Percentiles rank a stretch among this genome's conserved stretches.
These are phyloP conservation scores for Millerozyma acaciae DNA, from an alignment of 805 yeast species.

Conservation along the genomic window DNA sequence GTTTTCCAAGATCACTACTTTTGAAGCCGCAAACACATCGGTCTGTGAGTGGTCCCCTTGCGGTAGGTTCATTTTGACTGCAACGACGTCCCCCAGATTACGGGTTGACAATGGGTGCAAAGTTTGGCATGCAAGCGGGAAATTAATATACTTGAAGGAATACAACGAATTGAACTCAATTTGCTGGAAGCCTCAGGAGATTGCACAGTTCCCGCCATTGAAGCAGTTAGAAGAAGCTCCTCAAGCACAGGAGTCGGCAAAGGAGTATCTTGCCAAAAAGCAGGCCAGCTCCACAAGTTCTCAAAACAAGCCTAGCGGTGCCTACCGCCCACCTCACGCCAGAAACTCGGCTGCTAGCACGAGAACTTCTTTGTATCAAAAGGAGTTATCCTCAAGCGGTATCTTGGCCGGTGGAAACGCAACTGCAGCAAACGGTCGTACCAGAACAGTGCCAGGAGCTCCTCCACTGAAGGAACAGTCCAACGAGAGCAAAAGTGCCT, in stretches of 20 bases:
- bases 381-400: slow-evolving; percentile 37
- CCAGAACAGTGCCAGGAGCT: slow-evolving; percentile 57
- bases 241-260: slow-evolving; percentile 67
- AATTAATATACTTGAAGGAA: slow-evolving; percentile 71
- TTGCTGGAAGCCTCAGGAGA: slow-evolving; percentile 75
- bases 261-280: slow-evolving; percentile 47
- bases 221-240: slow-evolving; percentile 53
- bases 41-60: slow-evolving; percentile 98
- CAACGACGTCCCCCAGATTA: slow-evolving; percentile 94
- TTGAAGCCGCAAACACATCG: slow-evolving; percentile 93
- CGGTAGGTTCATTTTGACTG: slow-evolving; percentile 88
- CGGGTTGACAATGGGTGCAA: slow-evolving; percentile 95
- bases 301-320: slow-evolving; percentile 68
- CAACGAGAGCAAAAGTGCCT: slow-evolving; percentile 59
- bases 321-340: slow-evolving; percentile 97
- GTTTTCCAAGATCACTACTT: slow-evolving; percentile 71
- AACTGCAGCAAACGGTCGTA: slow-evolving; percentile 23
- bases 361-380: slow-evolving; percentile 54
- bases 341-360: slow-evolving; percentile 41
- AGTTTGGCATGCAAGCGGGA: slow-evolving; percentile 90
- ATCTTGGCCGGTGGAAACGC: slow-evolving; percentile 16
- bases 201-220: slow-evolving; percentile 52
- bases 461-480: slow-evolving; percentile 35
- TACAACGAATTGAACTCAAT: slow-evolving; percentile 77
- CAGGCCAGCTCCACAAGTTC: slow-evolving; percentile 28